These are phyloP conservation scores for Cladophialophora chaetospira DNA, from an alignment of 2,329 filamentous ascomycete species.

Conservation along the genomic window DNA sequence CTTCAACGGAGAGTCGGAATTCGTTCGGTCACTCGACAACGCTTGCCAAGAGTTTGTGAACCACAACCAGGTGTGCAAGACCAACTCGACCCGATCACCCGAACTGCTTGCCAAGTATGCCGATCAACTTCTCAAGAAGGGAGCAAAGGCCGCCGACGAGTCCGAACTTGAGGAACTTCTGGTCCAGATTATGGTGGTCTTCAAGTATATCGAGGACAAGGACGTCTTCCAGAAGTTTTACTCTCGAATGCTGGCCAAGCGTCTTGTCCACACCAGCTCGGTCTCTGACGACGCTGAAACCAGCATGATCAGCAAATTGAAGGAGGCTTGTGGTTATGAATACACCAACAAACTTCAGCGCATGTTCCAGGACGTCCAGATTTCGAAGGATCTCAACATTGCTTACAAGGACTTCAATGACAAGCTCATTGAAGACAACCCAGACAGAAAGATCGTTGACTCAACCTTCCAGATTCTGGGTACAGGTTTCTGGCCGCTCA, in stretches of 20 bases:
- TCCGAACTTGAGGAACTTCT: constrained; percentile 87
- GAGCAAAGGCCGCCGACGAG: constrained; percentile 88
- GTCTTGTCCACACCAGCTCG: constrained; percentile 90
- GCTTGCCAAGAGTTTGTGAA: constrained; percentile 98
- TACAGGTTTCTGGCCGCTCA: constrained; percentile 96
- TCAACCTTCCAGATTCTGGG: constrained; percentile 90
- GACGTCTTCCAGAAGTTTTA: constrained; percentile 99
- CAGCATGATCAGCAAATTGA: constrained; percentile 98
- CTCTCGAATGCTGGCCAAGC: constrained; percentile 91
- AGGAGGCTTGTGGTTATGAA: constrained; percentile 97
- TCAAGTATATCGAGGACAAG: constrained; percentile 99
- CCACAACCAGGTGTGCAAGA: constrained; percentile 92
- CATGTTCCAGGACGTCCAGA: constrained; percentile 99
- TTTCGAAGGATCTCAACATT: constrained; percentile 93
- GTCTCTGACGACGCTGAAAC: constrained; percentile 97
- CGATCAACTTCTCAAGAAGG: constrained; percentile 89
- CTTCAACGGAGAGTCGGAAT: constrained; percentile 94
- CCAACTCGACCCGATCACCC: constrained; percentile 88
- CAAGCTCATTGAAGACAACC: constrained; percentile 63
- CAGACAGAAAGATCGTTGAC: constrained; percentile 72
- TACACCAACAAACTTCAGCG: constrained; percentile 99
- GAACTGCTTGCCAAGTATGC: constrained; percentile 95
- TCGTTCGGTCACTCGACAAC: constrained; percentile 93
- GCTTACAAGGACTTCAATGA: constrained; percentile 80
- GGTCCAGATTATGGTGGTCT: constrained; percentile 96